Percentiles rank a stretch among this genome's conserved stretches.
These are phyloP conservation scores for Gliomastix tumulicola DNA, from an alignment of 2,329 filamentous ascomycete genomes.

Conservation along the genomic window DNA sequence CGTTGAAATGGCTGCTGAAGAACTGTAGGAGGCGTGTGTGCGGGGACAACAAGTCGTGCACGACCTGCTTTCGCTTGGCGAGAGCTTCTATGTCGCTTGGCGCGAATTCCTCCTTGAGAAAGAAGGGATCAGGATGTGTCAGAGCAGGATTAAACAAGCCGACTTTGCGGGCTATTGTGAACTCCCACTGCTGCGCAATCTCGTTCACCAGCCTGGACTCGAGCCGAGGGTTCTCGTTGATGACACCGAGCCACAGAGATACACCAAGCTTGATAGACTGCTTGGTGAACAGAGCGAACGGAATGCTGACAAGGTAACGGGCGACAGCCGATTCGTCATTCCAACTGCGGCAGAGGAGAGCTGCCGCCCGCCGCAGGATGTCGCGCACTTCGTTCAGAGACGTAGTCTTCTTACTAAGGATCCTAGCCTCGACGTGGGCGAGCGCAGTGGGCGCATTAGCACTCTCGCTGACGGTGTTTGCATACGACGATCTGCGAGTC, in stretches of 20 bases:
- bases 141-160: slow-evolving; percentile 76
- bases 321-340: slow-evolving; percentile 72
- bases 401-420: slow-evolving; percentile 62
- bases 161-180: slow-evolving; percentile 66
- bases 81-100: slow-evolving; percentile 77
- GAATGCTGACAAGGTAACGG: slow-evolving; percentile 84
- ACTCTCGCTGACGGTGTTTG: slow-evolving; percentile 45
- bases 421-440: slow-evolving; percentile 64
- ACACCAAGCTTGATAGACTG: slow-evolving; percentile 93
- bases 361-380: slow-evolving; percentile 76
- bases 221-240: slow-evolving; percentile 88
- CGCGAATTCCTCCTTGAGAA: slow-evolving; percentile 83
- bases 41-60: slow-evolving; percentile 78
- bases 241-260: slow-evolving; percentile 92
- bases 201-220: slow-evolving; percentile 81
- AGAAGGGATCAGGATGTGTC: slow-evolving; percentile 80
- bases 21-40: slow-evolving; percentile 84
- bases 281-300: slow-evolving; percentile 88
- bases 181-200: slow-evolving; percentile 87
- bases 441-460: slow-evolving; percentile 59
- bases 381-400: slow-evolving; percentile 71
- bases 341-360: slow-evolving; percentile 72
- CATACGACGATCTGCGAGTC: slow-evolving; percentile 41
- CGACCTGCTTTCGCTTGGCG: slow-evolving; percentile 66
- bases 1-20: slow-evolving; percentile 89